Conservation (phyloP, 805 yeast species). For the Clavispora fructus region DNA sequence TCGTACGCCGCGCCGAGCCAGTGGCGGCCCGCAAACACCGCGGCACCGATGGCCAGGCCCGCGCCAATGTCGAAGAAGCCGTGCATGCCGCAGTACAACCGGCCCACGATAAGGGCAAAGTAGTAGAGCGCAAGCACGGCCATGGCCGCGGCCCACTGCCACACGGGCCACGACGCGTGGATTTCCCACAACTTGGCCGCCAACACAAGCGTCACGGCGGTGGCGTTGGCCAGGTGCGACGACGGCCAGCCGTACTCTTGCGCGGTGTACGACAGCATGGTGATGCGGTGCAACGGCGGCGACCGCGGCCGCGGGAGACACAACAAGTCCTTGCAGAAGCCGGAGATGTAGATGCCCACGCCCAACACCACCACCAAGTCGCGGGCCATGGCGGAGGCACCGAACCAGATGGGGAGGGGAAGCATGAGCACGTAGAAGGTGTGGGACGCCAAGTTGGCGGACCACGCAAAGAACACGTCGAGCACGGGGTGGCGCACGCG, state of each 20-base stretch:
- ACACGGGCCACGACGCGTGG: constrained; percentile 8
- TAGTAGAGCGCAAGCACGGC: constrained; percentile 44
- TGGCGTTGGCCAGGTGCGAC: constrained; percentile 92
- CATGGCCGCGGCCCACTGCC: constrained; percentile 9
- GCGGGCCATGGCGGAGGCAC: constrained; percentile 50
- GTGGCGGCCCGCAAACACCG: constrained; percentile 45
- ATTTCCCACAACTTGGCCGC: constrained; percentile 8
- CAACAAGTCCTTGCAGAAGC: constrained; percentile 73
- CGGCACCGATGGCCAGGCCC: constrained; percentile 63
- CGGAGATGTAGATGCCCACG: constrained; percentile 67
- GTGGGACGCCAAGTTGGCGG: constrained; percentile 89
- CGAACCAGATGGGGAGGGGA: constrained; percentile 83
- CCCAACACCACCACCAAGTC: constrained; percentile 60
- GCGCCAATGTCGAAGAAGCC: constrained; percentile 71
- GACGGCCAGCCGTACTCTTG: constrained; percentile 94
- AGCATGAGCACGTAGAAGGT: constrained; percentile 87
- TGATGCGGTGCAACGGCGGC: constrained; percentile 86
- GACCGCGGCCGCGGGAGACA: constrained; percentile 90
- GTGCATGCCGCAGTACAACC: constrained; percentile 97
- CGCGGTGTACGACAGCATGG: constrained; percentile 86
- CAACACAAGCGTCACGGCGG: constrained; percentile 62
- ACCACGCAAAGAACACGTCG: constrained; percentile 77
- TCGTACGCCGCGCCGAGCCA: constrained; percentile 43
- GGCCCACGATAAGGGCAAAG: constrained; percentile 64
- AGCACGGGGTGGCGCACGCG: constrained; percentile 41